These are phyloP conservation scores for Ocimum tenuiflorum DNA, from an alignment of 257 asterid species.

Conservation along the genomic window DNA sequence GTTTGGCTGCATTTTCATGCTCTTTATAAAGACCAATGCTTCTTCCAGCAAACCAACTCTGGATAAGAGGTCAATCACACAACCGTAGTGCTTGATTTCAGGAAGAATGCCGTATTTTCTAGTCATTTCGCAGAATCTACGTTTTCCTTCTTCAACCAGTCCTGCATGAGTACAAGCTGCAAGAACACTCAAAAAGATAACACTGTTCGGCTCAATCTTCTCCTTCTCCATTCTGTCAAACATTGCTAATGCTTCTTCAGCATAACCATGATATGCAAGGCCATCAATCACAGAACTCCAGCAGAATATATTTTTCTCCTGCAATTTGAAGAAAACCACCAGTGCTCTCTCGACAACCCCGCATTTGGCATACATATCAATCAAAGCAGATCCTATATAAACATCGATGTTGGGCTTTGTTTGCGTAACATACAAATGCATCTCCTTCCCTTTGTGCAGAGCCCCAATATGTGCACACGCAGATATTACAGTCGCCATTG, in stretches of 20 bases:
- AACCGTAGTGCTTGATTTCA: slow-evolving; percentile 69
- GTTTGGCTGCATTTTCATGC: slow-evolving; percentile 69
- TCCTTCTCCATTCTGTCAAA: slow-evolving; percentile 49
- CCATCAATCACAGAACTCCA: slow-evolving; percentile 72
- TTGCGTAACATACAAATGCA: slow-evolving; percentile 42
- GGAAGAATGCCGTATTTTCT: slow-evolving; percentile 39
- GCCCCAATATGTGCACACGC: slow-evolving; percentile 90
- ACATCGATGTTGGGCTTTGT: slow-evolving; percentile 43
- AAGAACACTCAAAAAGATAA: slow-evolving; percentile 63
- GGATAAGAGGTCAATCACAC: slow-evolving; percentile 73
- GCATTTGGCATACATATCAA: slow-evolving; percentile 82
- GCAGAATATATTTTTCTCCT: slow-evolving; percentile 56
- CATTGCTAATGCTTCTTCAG: slow-evolving; percentile 48
- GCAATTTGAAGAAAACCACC: slow-evolving; percentile 55
- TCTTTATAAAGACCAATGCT: slow-evolving; percentile 51
- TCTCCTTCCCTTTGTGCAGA: slow-evolving; percentile 55
- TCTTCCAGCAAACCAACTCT: slow-evolving; percentile 74
- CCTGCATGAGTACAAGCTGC: slow-evolving; percentile 81
- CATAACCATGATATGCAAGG: slow-evolving; percentile 65
- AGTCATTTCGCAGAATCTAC: slow-evolving; percentile 48
- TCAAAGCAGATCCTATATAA: slow-evolving; percentile 59
- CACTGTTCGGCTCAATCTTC: slow-evolving; percentile 51
- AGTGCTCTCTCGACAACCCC: slow-evolving; percentile 67
- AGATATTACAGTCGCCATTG: slow-evolving; percentile 67
- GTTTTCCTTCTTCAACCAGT: slow-evolving; percentile 58